Percentiles rank a stretch among this genome's conserved stretches.
Conservation (phyloP, 192 early-diverging fungal genomes). For the Geosiphon pyriformis region DNA sequence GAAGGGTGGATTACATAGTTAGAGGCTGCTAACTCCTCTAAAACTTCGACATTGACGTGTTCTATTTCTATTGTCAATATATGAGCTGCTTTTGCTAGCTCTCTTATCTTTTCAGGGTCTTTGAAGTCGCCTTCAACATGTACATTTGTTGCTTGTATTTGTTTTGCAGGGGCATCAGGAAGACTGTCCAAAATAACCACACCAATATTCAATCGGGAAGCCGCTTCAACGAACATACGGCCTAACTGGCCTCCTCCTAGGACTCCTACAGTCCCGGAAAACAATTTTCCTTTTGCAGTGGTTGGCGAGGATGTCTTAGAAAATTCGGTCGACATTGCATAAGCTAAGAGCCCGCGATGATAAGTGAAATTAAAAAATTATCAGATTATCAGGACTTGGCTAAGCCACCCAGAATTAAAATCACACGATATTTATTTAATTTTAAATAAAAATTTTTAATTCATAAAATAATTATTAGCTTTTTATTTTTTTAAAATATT, state of each 20-base stretch:
- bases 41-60: conserved; percentile 75
- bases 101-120: conserved; percentile 66
- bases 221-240: conserved; percentile 95
- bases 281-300: conserved; percentile 38
- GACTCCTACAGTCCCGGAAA: conserved; percentile 48
- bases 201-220: conserved; percentile 80
- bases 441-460: too few relatives aligned
- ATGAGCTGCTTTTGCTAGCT: conserved; percentile 68
- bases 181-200: conserved; percentile 82
- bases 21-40: conserved; percentile 55
- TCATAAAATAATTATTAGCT: too few relatives aligned
- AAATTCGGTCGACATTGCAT: too few relatives aligned
- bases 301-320: too few relatives aligned
- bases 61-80: conserved; percentile 98
- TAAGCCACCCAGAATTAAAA: too few relatives aligned
- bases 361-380: too few relatives aligned
- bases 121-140: conserved; percentile 87
- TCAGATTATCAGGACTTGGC: too few relatives aligned
- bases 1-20: conserved; percentile 69
- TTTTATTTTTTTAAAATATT: too few relatives aligned
- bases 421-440: too few relatives aligned
- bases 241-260: conserved; percentile 92
- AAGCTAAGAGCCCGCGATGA: too few relatives aligned
- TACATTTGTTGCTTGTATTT: conserved; percentile 57
- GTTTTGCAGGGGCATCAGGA: conserved; percentile 75